Evolutionary conservation across 73 alveolate species (phyloP), one percentile per base, ranked within the genome.

Genomic region (Tetrahymena borealis): DNA sequence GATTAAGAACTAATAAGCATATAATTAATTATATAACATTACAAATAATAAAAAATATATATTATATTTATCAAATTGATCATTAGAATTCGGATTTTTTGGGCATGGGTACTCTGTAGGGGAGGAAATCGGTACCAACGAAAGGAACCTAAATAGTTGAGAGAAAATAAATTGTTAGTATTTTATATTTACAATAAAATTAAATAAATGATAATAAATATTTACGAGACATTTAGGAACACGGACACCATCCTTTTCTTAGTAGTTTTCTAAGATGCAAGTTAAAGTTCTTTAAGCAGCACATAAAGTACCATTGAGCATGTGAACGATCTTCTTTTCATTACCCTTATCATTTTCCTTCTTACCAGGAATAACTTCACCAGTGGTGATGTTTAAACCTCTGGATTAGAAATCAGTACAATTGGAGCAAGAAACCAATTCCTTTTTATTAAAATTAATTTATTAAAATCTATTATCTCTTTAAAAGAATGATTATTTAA

Each of bases 351-450:
- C 97, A 90, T 95, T 95, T 20, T 94, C 98, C 91, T 98, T 94
- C 93, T 96, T 96, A 43, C 95, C 96, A 60, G 85, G 85, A 60
- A 60, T 60, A 35, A 60, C 85, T 36, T 94, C 91, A 39, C 99
- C 99, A 36, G 90, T 94, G 90, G 99, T 96, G 77, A 97, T 94
- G 90, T 98, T 98, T 32, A 97, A 96, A 33, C 98, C 99, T 96
- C 99, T 98, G 39, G 99, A 96, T 95, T 99, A 98, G 95, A 95
- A 99, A 95, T 99, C 99, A 40, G 99, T 97, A 96, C 99, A 99
- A 96, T 99, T 99, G 28, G 99, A 99, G 97, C 99, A 98, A 91
- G 99, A 97, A 90, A 98, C 99, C 40, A 98, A 96, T 95, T 98
- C 99, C 79, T 99, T 78, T 94, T 96, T 97, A 91, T 97, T 94